These are phyloP conservation scores for Neurospora cerealis DNA, from an alignment of 495 filamentous ascomycete genomes.

Conservation along the genomic window DNA sequence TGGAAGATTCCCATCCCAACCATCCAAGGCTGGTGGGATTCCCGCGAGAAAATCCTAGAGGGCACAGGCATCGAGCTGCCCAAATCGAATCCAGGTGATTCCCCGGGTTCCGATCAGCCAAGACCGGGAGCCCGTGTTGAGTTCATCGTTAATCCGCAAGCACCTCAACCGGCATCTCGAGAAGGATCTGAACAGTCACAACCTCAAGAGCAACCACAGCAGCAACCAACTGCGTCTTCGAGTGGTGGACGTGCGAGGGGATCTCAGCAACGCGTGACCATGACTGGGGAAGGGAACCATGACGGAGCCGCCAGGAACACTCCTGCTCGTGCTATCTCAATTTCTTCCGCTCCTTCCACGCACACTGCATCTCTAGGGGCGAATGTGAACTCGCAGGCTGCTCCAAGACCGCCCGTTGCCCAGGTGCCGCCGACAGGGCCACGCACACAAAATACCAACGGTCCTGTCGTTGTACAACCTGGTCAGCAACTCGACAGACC, in stretches of 20 bases:
- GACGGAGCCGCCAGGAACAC: background rate
- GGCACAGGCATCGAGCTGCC: slow-evolving; percentile 16
- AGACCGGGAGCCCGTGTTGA: background rate
- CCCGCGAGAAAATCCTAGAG: slow-evolving; percentile 16
- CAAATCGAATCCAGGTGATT: background rate
- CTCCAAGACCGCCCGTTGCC: background rate
- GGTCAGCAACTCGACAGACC: background rate
- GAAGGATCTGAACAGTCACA: background rate
- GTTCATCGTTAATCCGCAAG: background rate
- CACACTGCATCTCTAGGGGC: background rate
- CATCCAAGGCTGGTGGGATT: slow-evolving; percentile 21
- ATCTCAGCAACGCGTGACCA: background rate
- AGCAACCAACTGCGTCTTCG: background rate
- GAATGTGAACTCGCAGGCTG: background rate
- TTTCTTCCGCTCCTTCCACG: background rate
- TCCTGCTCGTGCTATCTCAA: background rate
- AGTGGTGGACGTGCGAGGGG: background rate
- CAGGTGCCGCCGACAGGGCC: background rate
- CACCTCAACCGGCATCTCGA: background rate
- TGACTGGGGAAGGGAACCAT: background rate
- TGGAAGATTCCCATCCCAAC: slow-evolving; percentile 19
- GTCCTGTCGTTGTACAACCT: background rate
- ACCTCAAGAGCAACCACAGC: background rate
- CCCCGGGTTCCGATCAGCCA: background rate
- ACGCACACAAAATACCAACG: background rate